Evolutionary conservation across 2,329 filamentous ascomycete species (phyloP).

Genomic region (Furcasterigmium furcatum): DNA sequence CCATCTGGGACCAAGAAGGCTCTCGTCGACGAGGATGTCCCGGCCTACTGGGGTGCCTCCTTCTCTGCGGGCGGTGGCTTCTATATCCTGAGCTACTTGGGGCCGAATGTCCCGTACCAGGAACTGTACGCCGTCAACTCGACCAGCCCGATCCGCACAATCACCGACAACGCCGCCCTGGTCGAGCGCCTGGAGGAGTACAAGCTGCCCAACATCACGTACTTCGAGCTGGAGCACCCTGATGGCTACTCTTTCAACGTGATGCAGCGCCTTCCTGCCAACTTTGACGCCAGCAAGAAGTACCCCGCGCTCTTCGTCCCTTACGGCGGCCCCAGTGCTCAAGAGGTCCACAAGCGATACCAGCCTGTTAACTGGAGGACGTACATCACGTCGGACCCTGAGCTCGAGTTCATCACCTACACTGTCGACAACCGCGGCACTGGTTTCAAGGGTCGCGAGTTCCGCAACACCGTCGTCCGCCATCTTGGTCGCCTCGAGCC

Average conservation of each 20-base stretch:
- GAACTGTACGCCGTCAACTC: slow-evolving; percentile 59
- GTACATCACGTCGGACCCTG: slow-evolving; percentile 65
- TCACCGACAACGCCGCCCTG: slow-evolving; percentile 58
- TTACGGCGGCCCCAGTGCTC: slow-evolving; percentile 65
- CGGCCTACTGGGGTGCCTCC: slow-evolving; percentile 60
- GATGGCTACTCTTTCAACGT: slow-evolving; percentile 61
- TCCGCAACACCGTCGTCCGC: slow-evolving; percentile 53
- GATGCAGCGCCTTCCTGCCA: slow-evolving; percentile 61
- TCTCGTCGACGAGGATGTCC: slow-evolving; percentile 57
- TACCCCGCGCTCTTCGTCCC: slow-evolving; percentile 67
- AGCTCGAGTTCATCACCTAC: slow-evolving; percentile 65
- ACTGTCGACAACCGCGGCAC: slow-evolving; percentile 69
- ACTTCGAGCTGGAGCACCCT: slow-evolving; percentile 59
- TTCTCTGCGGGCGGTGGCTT: slow-evolving; percentile 62
- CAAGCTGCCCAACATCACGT: slow-evolving; percentile 61
- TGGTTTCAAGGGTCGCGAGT: slow-evolving; percentile 59
- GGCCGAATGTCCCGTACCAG: slow-evolving; percentile 67
- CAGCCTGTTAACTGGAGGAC: slow-evolving; percentile 53
- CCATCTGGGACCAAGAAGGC: slow-evolving; percentile 48
- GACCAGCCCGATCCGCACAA: slow-evolving; percentile 49
- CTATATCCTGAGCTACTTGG: slow-evolving; percentile 63
- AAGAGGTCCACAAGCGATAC: slow-evolving; percentile 57
- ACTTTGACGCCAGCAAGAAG: slow-evolving; percentile 59
- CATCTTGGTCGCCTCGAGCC: slow-evolving; percentile 63
- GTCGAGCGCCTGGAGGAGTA: slow-evolving; percentile 53